A percentile compares a stretch with the other conserved stretches of the same genome.
phyloP scores from a whole-genome alignment of 108 stramenopile species.

The Skeletonema costatum region DNA sequence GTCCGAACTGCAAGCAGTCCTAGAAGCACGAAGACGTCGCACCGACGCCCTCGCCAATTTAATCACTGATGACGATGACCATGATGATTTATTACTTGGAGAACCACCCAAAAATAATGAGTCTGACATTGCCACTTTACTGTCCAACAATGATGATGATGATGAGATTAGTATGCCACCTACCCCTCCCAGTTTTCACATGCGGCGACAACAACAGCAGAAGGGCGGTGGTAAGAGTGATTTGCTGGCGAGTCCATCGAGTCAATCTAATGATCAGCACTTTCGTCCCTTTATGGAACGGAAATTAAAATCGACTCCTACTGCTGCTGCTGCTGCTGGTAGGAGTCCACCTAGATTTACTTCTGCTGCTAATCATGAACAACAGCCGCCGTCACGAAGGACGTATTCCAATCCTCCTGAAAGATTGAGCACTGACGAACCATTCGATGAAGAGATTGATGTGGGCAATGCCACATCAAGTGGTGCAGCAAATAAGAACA shows the following conservation, averaged over 20 bases:
- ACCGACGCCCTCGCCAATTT: background rate
- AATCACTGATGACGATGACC: background rate
- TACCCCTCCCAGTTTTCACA: background rate
- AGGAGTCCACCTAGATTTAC: background rate
- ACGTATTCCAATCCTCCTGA: background rate
- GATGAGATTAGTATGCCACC: background rate
- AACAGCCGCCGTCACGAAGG: background rate
- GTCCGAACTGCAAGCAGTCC: slow-evolving; percentile 45
- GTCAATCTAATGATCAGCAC: background rate
- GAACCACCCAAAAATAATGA: background rate
- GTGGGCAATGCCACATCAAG: background rate
- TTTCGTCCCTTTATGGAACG: background rate
- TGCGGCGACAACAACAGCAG: background rate
- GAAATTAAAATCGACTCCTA: background rate
- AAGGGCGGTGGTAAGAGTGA: background rate
- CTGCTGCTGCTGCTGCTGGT: background rate
- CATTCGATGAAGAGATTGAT: background rate
- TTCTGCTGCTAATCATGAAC: background rate
- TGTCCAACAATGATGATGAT: background rate
- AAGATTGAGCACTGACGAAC: background rate
- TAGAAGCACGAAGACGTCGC: slow-evolving; percentile 16
- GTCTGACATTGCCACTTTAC: background rate
- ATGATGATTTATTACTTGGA: background rate
- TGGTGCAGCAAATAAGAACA: background rate
- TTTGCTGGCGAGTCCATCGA: background rate